Evolutionary conservation across 257 asterid genomes (phyloP).

Genomic region (Ilex asprella): DNA sequence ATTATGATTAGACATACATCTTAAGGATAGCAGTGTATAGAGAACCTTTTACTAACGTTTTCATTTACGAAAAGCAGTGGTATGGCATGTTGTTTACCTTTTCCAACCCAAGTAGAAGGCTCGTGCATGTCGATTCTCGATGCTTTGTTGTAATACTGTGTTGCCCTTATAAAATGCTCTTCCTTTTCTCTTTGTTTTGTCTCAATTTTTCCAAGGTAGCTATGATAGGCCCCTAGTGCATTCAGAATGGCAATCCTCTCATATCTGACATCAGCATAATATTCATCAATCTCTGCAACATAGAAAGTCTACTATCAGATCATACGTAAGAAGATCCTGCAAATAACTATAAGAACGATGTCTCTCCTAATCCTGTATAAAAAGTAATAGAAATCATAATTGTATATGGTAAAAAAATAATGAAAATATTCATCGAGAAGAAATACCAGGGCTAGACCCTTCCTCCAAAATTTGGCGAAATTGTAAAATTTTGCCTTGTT

Average conservation of each 20-base stretch:
- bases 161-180: conserved; percentile 86
- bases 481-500: conserved; percentile 89
- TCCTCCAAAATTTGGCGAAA: conserved; percentile 94
- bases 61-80: conserved; percentile 7
- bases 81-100: conserved; percentile 42
- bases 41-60: too few species aligned
- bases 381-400: not conserved
- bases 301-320: not conserved
- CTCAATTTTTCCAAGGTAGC: conserved; percentile 88
- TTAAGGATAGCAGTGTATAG: too few species aligned
- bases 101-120: conserved; percentile 99
- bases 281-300: conserved; percentile 91
- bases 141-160: conserved; percentile 93
- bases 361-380: too few species aligned
- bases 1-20: too few species aligned
- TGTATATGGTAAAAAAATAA: not conserved
- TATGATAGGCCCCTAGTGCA: conserved; percentile 96
- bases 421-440: not conserved
- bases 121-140: conserved; percentile 98
- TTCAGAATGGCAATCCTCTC: conserved; percentile 95
- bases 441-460: conserved; percentile 93
- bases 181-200: conserved; percentile 86
- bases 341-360: too few species aligned
- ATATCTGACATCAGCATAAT: conserved; percentile 92
- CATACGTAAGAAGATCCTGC: too few species aligned